Base-by-base conservation (phyloP, 1,284 basidiomycete genomes). In the Rhodotorula sp. region DNA sequence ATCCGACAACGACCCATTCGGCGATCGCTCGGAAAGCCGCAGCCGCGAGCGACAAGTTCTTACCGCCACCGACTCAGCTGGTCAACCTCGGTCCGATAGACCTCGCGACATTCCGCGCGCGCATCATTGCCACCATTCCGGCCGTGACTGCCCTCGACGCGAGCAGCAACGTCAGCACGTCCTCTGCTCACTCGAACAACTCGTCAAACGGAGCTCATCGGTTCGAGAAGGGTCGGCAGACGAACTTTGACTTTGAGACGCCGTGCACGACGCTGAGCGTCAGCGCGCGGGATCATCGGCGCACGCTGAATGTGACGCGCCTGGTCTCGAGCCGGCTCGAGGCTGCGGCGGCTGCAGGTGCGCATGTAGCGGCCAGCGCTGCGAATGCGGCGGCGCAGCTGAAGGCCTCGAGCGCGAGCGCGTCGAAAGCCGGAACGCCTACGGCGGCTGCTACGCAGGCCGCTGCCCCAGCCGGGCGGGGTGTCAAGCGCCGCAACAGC, bases 171-270 rank as follows among this genome's bases (percentile, higher is more conserved):
- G 55, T 59, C 7, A 67, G 69, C 8, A 68, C 65, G 15, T 50
- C 48, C 14, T 61, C 68, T 23, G 57, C 70, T 3, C 31, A 50
- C 23, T 23, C 68, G 12, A n/a, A 14, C 34, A 3, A 50, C 3
- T 50, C 59, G 38, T 50, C 64, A 14, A 23, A 26, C 26, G 57
- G 62, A 21, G 19, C 59, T 18, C 54, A 55, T 16, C 45, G 47
- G 26, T 60, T 52, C 26, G 62, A 66, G 49, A 65, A 66, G 0
- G 75, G 75, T n/a, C 34, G 23, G 14, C 75, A 76, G 54, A 71
- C 68, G 19, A 76, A 74, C 58, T 76, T 76, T 28, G 75, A 76
- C 43, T 76, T 74, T 18, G 75, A 76, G 54, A 76, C 75, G 61
- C 67, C 75, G 3, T 74, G 75, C 60, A 66, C 62, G 26, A 64